phyloP scores from a whole-genome alignment of 805 yeast genomes.

The Nakazawaea holstii region DNA sequence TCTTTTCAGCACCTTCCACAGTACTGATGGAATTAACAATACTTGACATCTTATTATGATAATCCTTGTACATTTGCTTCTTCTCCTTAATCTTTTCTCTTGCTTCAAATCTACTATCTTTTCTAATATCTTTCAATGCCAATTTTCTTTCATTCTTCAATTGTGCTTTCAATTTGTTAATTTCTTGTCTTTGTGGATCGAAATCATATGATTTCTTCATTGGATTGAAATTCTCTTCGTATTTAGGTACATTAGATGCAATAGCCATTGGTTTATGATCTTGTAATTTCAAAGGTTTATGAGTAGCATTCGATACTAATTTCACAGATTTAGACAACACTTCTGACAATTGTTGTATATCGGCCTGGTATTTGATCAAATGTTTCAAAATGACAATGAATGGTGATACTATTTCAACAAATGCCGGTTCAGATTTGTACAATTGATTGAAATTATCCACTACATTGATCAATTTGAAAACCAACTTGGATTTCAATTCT shows the following conservation, averaged over 20 bases:
- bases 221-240: conserved; percentile 94
- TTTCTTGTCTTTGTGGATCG: conserved; percentile 75
- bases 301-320: conserved; percentile 45
- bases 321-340: conserved; percentile 41
- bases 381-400: conserved; percentile 38
- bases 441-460: conserved; percentile 28
- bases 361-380: conserved; percentile 30
- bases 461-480: conserved; percentile 27
- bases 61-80: conserved; percentile 67
- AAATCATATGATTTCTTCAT: conserved; percentile 89
- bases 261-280: conserved; percentile 80
- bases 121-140: conserved; percentile 84
- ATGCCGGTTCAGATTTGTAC: conserved; percentile 62
- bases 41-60: conserved; percentile 85
- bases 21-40: conserved; percentile 85
- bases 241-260: conserved; percentile 81
- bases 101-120: conserved; percentile 81
- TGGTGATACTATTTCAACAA: conserved; percentile 52
- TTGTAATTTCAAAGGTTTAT: conserved; percentile 75
- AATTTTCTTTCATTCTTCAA: conserved; percentile 89
- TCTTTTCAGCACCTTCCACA: conserved; percentile 92
- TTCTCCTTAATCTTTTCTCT: conserved; percentile 78
- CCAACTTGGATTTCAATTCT: conserved; percentile 24
- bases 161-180: conserved; percentile 75
- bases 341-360: conserved; percentile 25